phyloP scores from a whole-genome alignment of 352 stramenopile genomes.

The Pythium volutum region DNA sequence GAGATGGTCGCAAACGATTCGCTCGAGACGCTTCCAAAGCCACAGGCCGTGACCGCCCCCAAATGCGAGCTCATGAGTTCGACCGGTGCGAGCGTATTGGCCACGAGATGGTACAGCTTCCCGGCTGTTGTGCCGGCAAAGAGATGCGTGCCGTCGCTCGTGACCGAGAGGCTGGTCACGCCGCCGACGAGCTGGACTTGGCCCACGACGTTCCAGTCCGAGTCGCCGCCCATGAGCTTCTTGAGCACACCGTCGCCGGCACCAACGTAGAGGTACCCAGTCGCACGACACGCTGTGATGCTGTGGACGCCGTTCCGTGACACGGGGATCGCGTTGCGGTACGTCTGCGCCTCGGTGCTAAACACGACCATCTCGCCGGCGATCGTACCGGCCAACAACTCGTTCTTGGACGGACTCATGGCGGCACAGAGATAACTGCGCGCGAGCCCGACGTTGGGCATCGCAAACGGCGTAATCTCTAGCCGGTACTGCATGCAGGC shows the following conservation, averaged over 20 bases:
- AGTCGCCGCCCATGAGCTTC: conserved; percentile 71
- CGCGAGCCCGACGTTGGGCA: conserved; percentile 72
- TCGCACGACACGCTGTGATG: conserved; percentile 55
- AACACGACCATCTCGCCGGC: conserved; percentile 88
- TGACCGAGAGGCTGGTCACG: conserved; percentile 73
- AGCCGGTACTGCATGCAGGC: conserved; percentile 76
- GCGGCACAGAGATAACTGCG: conserved; percentile 63
- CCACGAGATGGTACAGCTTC: conserved; percentile 65
- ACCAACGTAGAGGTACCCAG: conserved; percentile 73
- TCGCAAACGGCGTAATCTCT: conserved; percentile 56
- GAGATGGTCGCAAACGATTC: conserved; percentile 75
- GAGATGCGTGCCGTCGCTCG: conserved; percentile 43
- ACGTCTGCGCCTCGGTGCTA: conserved; percentile 60
- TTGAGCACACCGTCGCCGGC: conserved; percentile 86
- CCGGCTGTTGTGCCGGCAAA: conserved; percentile 71
- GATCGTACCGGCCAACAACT: conserved; percentile 60
- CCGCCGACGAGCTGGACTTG: conserved; percentile 82
- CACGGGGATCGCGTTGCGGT: conserved; percentile 58
- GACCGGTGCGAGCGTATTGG: conserved; percentile 42
- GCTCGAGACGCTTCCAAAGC: conserved; percentile 47
- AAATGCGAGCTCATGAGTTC: conserved; percentile 70
- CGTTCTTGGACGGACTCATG: conserved; percentile 50
- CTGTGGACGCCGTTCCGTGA: conserved; percentile 77
- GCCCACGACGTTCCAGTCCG: conserved; percentile 78
- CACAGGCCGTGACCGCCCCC: conserved; percentile 54